A percentile compares a stretch with the other conserved stretches of the same genome.
Conservation (phyloP, 2,329 filamentous ascomycete species). For the Huntiella savannae region DNA sequence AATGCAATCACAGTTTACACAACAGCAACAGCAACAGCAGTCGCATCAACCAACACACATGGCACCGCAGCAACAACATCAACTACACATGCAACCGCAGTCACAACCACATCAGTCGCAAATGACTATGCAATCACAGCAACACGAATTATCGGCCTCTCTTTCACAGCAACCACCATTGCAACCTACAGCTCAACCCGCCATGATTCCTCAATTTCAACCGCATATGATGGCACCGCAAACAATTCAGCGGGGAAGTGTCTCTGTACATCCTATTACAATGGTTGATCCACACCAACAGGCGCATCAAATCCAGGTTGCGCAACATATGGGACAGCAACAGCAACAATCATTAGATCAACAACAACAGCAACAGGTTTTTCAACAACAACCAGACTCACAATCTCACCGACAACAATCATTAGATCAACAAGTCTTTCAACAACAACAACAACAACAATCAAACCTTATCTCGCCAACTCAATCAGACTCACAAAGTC, state of each 20-base stretch:
- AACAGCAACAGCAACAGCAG: slow-evolving; percentile 1
- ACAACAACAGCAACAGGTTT: no score
- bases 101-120: background rate
- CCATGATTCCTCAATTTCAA: background rate
- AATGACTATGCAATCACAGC: background rate
- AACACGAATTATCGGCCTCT: background rate
- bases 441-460: background rate
- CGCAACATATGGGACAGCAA: no score
- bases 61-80: slow-evolving; percentile 1
- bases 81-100: background rate
- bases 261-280: no score
- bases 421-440: no score
- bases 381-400: no score
- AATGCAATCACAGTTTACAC: background rate
- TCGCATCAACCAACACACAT: background rate
- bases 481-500: background rate
- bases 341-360: background rate
- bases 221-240: no score
- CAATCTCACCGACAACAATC: no score
- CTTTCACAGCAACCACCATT: background rate
- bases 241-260: no score
- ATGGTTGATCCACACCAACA: no score
- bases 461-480: background rate
- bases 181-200: background rate
- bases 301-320: no score